Evolutionary conservation across 2,329 filamentous ascomycete species (phyloP).

Genomic region (Aureobasidium uvarum): DNA sequence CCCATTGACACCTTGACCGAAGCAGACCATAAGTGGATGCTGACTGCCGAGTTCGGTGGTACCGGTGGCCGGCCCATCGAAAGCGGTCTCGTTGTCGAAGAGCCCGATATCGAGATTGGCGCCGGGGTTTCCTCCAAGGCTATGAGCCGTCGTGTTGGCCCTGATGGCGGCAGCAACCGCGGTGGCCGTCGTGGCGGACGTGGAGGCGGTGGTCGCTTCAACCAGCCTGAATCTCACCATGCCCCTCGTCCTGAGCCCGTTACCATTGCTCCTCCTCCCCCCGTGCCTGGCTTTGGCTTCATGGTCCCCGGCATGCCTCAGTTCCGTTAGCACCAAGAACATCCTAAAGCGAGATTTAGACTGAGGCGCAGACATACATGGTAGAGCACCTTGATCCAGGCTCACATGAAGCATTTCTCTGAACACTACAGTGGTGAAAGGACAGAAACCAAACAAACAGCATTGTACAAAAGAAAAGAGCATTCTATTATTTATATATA

Average conservation of each 20-base stretch:
- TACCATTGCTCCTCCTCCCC: conserved; percentile 42
- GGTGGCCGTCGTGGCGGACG: conserved; percentile 38
- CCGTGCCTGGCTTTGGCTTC: conserved; percentile 44
- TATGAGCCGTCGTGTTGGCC: conserved; percentile 41
- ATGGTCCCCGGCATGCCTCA: conserved; percentile 30
- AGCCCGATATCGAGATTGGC: conserved; percentile 98
- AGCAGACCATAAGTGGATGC: conserved; percentile 95
- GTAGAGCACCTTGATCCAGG: background rate
- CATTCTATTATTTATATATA: background rate
- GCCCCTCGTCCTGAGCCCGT: conserved; percentile 39
- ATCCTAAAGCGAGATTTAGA: background rate
- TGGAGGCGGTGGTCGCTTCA: conserved; percentile 32
- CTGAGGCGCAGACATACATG: background rate
- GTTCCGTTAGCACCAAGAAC: conserved; percentile 11
- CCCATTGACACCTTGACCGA: conserved; percentile 91
- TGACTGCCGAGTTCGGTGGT: conserved; percentile 89
- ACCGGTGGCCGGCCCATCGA: conserved; percentile 81
- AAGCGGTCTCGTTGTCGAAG: conserved; percentile 83
- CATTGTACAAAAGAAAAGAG: background rate
- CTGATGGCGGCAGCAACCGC: conserved; percentile 35
- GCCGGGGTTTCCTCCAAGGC: conserved; percentile 91
- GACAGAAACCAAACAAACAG: background rate
- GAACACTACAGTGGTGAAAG: background rate
- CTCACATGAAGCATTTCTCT: background rate
- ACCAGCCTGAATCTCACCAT: conserved; percentile 26